phyloP scores from a whole-genome alignment of 345 rosid species.

The Brassica nigra region DNA sequence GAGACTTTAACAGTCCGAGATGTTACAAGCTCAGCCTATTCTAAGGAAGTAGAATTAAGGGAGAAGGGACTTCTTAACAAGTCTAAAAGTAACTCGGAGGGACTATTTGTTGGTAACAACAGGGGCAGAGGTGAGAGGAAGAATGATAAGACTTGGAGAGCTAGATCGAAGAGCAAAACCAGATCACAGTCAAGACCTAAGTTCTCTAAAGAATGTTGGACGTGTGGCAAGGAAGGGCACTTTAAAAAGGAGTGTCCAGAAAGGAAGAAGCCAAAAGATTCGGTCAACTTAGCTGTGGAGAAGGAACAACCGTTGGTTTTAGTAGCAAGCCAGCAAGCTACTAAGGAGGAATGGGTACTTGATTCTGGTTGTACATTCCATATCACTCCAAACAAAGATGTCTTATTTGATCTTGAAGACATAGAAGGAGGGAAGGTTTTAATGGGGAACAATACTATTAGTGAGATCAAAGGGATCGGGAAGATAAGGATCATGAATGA shows the following conservation, averaged over 20 bases:
- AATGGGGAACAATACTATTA: not conserved
- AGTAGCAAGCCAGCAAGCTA: not conserved
- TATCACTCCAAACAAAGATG: not conserved
- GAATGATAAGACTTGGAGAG: not conserved
- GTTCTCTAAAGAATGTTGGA: not conserved
- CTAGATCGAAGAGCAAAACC: not conserved
- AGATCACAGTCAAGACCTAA: not conserved
- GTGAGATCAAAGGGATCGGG: not conserved
- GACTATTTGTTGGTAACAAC: not conserved
- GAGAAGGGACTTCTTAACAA: not conserved
- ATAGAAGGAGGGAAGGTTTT: not conserved
- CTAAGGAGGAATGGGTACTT: not conserved
- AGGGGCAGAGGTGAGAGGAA: not conserved
- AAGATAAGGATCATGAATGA: not conserved
- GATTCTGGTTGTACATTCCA: not conserved
- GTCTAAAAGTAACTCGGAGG: not conserved
- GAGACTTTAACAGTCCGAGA: not conserved
- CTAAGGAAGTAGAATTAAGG: not conserved
- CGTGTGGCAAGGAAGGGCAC: not conserved
- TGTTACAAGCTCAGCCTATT: not conserved
- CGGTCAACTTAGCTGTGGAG: not conserved
- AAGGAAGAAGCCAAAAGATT: not conserved
- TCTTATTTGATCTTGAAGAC: not conserved
- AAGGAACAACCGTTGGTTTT: not conserved
- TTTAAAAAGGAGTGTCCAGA: not conserved